Evolutionary conservation across 306 rosid species (phyloP).

Genomic region (Cicer judaicum): DNA sequence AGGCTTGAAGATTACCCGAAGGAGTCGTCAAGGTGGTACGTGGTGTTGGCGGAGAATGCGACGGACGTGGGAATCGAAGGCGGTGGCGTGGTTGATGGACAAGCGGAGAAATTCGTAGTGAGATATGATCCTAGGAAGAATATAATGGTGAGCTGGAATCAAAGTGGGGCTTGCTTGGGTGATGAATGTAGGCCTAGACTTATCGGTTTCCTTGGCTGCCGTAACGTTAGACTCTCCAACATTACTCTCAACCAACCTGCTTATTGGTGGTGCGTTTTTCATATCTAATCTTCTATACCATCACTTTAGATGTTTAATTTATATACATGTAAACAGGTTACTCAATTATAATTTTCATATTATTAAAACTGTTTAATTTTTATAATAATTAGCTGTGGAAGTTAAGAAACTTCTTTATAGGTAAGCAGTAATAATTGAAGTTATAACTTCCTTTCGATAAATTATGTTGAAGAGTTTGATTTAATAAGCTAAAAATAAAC

Average conservation of each 20-base stretch:
- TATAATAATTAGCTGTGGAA: background rate
- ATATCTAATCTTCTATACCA: background rate
- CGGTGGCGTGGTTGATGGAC: slow-evolving; percentile 93
- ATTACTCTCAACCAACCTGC: slow-evolving; percentile 74
- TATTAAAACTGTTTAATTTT: too few relatives aligned
- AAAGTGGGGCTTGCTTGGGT: slow-evolving; percentile 76
- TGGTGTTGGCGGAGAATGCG: slow-evolving; percentile 83
- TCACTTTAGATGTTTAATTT: background rate
- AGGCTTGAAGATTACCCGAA: slow-evolving; percentile 66
- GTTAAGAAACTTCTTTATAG: background rate
- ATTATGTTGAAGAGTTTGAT: background rate
- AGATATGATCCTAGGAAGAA: slow-evolving; percentile 75
- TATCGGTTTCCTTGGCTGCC: slow-evolving; percentile 68
- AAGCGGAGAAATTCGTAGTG: slow-evolving; percentile 73
- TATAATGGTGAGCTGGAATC: slow-evolving; percentile 94
- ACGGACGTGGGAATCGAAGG: slow-evolving; percentile 75
- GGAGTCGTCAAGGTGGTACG: slow-evolving; percentile 75
- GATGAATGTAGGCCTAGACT: slow-evolving; percentile 93
- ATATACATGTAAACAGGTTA: too few relatives aligned
- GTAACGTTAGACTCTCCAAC: slow-evolving; percentile 59
- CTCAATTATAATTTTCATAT: too few relatives aligned
- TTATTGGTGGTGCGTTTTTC: slow-evolving; percentile 74
- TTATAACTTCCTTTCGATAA: background rate
- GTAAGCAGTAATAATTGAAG: background rate
- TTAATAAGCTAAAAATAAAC: background rate